Percentiles rank a stretch among this genome's conserved stretches.
Evolutionary conservation across 441 rosid species (phyloP).

Genomic region (Adansonia rubrostipa): DNA sequence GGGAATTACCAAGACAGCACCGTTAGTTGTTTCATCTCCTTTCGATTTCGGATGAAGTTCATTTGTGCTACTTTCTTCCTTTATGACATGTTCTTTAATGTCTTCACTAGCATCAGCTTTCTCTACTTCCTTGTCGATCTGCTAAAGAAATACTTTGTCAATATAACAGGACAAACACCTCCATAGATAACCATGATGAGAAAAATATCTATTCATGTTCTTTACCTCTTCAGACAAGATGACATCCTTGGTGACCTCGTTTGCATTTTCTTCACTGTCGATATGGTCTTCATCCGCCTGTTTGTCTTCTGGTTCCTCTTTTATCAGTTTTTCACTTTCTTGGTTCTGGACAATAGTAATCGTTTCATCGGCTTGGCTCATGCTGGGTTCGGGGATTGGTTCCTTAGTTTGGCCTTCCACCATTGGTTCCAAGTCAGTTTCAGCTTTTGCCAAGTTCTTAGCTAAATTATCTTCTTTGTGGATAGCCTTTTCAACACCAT

Average conservation of each 20-base stretch:
- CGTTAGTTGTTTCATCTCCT: slow-evolving; percentile 32
- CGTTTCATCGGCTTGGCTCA: slow-evolving; percentile 33
- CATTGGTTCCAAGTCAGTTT: slow-evolving; percentile 20
- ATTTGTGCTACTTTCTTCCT: slow-evolving; percentile 33
- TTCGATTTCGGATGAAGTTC: slow-evolving; percentile 20
- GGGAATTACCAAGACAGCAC: slow-evolving; percentile 29
- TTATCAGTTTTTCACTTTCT: slow-evolving; percentile 36
- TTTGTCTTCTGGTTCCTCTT: slow-evolving; percentile 34
- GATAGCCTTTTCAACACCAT: slow-evolving; percentile 29
- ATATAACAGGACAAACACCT: not conserved
- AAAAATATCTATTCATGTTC: not conserved
- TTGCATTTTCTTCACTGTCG: slow-evolving; percentile 37
- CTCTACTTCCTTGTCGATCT: slow-evolving; percentile 40
- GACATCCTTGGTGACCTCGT: slow-evolving; percentile 40
- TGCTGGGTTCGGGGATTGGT: slow-evolving; percentile 26
- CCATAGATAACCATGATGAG: not conserved
- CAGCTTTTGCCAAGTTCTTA: slow-evolving; percentile 24
- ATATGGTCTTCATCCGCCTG: slow-evolving; percentile 31
- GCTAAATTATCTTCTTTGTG: slow-evolving; percentile 29
- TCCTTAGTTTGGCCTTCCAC: slow-evolving; percentile 35
- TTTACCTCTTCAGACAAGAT: slow-evolving; percentile 54
- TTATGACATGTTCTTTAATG: slow-evolving; percentile 23
- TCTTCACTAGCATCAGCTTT: slow-evolving; percentile 35
- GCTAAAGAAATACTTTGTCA: slow-evolving; percentile 25
- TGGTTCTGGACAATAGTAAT: slow-evolving; percentile 24